phyloP scores from a whole-genome alignment of 768 basidiomycete genomes.

The Crepidotus variabilis region DNA sequence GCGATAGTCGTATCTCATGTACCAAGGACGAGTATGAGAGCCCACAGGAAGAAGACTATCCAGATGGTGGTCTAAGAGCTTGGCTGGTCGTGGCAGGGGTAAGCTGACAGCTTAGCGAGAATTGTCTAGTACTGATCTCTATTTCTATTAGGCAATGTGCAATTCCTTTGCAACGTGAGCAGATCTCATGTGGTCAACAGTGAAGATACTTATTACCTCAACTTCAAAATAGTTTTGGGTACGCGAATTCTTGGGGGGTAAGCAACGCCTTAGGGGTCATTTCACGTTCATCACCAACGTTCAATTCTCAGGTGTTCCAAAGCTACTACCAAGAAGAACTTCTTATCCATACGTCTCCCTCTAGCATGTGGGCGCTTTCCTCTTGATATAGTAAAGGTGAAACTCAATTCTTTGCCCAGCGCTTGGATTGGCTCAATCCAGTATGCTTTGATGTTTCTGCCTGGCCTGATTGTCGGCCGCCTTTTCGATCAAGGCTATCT shows the following conservation, averaged over 20 bases:
- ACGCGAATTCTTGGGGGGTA: constrained; percentile 71
- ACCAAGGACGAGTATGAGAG: no score
- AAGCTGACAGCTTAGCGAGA: constrained; percentile 9
- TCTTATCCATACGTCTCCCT: constrained; percentile 46
- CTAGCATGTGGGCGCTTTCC: constrained; percentile 48
- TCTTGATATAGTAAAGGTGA: background rate
- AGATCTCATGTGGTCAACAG: background rate
- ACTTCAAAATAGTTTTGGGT: constrained; percentile 45
- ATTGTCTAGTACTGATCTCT: background rate
- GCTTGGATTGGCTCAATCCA: constrained; percentile 78
- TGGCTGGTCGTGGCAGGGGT: constrained; percentile 39
- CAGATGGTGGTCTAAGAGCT: background rate
- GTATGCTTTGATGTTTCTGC: constrained; percentile 61
- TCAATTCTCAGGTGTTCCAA: constrained; percentile 47
- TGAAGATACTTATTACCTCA: background rate
- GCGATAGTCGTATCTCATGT: no score
- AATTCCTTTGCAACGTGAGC: constrained; percentile 43
- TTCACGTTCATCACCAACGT: constrained; percentile 28
- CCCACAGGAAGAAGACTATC: background rate
- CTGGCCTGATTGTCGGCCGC: constrained; percentile 59
- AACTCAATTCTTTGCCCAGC: constrained; percentile 26
- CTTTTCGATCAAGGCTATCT: constrained; percentile 73
- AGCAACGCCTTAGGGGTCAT: constrained; percentile 2
- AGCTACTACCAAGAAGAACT: constrained; percentile 59
- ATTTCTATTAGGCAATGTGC: constrained; percentile 34